Base-by-base conservation (phyloP, 2,329 filamentous ascomycete genomes). In the Botrytis tulipae region DNA sequence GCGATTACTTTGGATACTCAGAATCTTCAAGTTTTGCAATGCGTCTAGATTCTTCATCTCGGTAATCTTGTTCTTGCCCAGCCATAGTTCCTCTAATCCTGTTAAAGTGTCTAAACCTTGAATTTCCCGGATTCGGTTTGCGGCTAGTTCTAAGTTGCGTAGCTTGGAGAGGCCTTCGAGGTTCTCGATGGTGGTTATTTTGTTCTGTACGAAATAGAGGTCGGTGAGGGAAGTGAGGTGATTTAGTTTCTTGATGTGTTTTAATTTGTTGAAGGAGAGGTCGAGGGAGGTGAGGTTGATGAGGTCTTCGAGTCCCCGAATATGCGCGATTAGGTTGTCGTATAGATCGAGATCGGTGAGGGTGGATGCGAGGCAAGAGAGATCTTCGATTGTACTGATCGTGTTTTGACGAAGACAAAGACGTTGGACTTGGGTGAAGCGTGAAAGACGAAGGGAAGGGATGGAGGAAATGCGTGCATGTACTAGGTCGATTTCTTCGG, bases 201-300 rank as follows among this genome's bases (percentile, higher is more conserved):
- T 96, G 84, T 99, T 98, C 81, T 97, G 93, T 68, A 98, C 94
- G 78, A 99, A 93, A 82, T 92, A 99, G 4, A 99, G 82, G 78
- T 98, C 94, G 75, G 87, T 92, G 73, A 98, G 87, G 71, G 94
- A 87, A 35, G 85, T 91, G 74, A 99, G 85, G 79, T 95, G 92
- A 74, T 88, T 87, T 77, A 98, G 85, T 79, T 95, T 90, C 83
- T 97, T 97, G 85, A 99, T 97, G 83, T 98, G 95, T 82, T 97
- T 98, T 85, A 99, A 95, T 86, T 98, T 98, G 86, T 99, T 99
- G 88, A 98, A 99, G 82, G 93, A 97, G 70, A 99, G 87, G 82
- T 99, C 96, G 72, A 99, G 89, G 73, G 86, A 92, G 9, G 88
- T 93, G 71, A 99, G 88, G 75, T 92, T 87, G 20, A 87, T 89